A percentile compares a stretch with the other conserved stretches of the same genome.
Conservation (phyloP, 2,329 filamentous ascomycete species). For the Penicillium psychrosexuale region DNA sequence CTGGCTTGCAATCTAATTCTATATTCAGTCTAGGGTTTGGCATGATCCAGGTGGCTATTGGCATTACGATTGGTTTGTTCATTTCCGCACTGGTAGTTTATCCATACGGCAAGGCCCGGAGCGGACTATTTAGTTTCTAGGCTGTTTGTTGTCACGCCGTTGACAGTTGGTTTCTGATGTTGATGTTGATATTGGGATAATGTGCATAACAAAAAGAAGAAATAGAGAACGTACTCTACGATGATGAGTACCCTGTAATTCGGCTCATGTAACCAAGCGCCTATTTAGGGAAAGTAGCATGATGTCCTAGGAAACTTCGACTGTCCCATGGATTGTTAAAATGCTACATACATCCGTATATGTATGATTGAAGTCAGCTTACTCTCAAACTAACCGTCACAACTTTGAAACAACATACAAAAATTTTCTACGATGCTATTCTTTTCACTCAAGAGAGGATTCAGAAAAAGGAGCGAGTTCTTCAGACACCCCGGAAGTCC, state of each 20-base stretch:
- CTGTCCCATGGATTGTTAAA: neutral
- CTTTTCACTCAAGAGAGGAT: neutral
- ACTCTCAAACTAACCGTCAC: too few species aligned
- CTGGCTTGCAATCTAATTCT: slow-evolving; percentile 18
- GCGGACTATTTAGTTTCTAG: slow-evolving; percentile 41
- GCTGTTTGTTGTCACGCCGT: neutral
- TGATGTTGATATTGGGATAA: neutral
- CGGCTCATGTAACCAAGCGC: neutral
- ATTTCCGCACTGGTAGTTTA: slow-evolving; percentile 42
- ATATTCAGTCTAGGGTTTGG: slow-evolving; percentile 38
- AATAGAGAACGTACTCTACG: neutral
- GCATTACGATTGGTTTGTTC: slow-evolving; percentile 44
- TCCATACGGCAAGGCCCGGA: slow-evolving; percentile 41
- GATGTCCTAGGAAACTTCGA: neutral
- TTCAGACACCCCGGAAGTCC: neutral
- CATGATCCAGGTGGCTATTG: slow-evolving; percentile 44
- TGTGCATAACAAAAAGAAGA: neutral
- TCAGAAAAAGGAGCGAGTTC: neutral
- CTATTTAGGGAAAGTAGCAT: neutral
- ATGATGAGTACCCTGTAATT: neutral
- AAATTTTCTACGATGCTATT: neutral
- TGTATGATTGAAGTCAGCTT: too few species aligned
- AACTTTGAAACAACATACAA: neutral
- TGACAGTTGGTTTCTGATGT: neutral
- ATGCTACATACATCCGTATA: too few species aligned